phyloP scores from a whole-genome alignment of 177 flowering plant species.

The Tripterygium wilfordii region DNA sequence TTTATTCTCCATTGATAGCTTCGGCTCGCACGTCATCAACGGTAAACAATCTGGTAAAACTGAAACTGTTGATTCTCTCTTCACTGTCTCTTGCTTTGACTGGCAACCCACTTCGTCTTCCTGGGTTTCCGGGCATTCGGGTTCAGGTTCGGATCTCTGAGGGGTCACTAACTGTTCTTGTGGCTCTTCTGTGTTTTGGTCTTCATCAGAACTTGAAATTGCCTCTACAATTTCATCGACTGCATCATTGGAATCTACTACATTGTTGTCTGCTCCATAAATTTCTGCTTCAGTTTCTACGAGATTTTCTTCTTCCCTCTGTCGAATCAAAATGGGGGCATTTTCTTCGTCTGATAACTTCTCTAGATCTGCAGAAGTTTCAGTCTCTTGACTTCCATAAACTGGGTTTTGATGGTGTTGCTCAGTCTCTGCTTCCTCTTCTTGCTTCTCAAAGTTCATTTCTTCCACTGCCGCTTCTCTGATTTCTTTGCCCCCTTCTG shows the following conservation, averaged over 20 bases:
- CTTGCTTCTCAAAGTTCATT: slow-evolving; percentile 1
- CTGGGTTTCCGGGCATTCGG: slow-evolving; percentile 2
- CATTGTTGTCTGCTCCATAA: neutral
- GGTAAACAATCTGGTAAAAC: slow-evolving; percentile 73
- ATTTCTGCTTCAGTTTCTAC: slow-evolving; percentile 8
- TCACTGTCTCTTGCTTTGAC: slow-evolving; percentile 16
- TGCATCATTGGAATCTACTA: neutral
- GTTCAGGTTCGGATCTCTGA: slow-evolving; percentile 7
- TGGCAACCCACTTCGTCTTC: neutral
- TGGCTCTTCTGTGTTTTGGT: slow-evolving; percentile 4
- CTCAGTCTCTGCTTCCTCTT: neutral
- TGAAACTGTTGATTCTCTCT: slow-evolving; percentile 5
- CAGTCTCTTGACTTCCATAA: neutral
- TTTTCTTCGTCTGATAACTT: slow-evolving; percentile 11
- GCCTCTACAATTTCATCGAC: no score
- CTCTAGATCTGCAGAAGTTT: neutral
- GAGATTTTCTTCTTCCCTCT: slow-evolving; percentile 11
- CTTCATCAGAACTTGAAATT: no score
- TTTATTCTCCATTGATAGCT: slow-evolving; percentile 96
- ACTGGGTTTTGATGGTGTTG: neutral
- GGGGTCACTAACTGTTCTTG: slow-evolving; percentile 7
- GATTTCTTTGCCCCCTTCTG: neutral
- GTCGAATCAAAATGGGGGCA: neutral
- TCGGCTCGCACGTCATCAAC: slow-evolving; percentile 94
- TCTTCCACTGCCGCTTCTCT: neutral